Evolutionary conservation across 2,329 filamentous ascomycete species (phyloP).

Genomic region (Cytospora piceicola): DNA sequence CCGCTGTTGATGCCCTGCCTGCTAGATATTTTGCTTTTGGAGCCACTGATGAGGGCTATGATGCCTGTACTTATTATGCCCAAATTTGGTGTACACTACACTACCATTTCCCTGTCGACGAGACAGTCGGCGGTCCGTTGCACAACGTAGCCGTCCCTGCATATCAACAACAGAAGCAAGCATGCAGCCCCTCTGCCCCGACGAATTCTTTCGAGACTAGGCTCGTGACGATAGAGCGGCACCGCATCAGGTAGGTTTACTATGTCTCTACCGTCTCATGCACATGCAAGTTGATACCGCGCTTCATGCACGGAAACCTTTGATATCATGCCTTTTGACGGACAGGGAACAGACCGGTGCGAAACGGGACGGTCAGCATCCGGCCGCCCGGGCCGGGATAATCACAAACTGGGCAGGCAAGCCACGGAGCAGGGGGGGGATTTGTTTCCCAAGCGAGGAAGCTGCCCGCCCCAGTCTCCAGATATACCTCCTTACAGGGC

Average conservation of each 20-base stretch:
- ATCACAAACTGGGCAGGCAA: background rate
- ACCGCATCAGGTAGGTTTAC: background rate
- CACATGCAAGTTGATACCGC: background rate
- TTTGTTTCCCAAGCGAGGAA: background rate
- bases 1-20: background rate
- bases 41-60: background rate
- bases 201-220: background rate
- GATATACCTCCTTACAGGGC: background rate
- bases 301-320: background rate
- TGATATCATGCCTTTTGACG: background rate
- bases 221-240: background rate
- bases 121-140: background rate
- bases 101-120: background rate
- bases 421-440: background rate
- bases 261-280: background rate
- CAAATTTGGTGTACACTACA: background rate
- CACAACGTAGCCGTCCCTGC: background rate
- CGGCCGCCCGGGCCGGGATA: background rate
- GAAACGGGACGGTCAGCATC: background rate
- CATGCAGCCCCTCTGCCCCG: background rate
- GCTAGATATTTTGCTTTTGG: background rate
- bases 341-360: background rate
- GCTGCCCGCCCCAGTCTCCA: background rate
- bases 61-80: background rate
- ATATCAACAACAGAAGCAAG: background rate